Evolutionary conservation across 1,284 basidiomycete genomes (phyloP), one percentile per base, ranked within the genome.

Genomic region (Cutaneotrichosporon mucoides): DNA sequence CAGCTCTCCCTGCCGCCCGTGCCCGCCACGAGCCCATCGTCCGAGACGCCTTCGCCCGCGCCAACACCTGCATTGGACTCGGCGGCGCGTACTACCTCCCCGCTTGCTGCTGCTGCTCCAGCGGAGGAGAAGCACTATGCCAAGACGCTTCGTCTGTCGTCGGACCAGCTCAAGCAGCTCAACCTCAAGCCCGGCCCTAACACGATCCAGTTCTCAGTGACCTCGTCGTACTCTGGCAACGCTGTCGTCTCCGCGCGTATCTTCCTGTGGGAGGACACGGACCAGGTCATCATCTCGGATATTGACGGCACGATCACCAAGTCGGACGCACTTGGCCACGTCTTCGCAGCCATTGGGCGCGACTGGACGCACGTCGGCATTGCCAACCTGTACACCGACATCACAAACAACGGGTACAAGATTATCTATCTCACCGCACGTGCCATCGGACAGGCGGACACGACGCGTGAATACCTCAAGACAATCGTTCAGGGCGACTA

Each of bases 241-340:
- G 86, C 91, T 1, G 89, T 88, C 0, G 97, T 94, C 67, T 87
- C 91, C 1, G 92, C 96, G 8, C 84, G 93, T 4, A 90, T 99
- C 66, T 99, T 99, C 68, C 82, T 99, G 13, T 99, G 94, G 95
- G 91, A 98, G 63, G 85, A 87, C 35, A 87, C 85, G 8, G 92
- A 97, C 75, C 84, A 85, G 34, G 86, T 99, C 24, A 90, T 99
- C 40, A 87, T 99, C 46, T 98, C 94, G 40, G 96, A 99, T 73
- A 99, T 99, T 64, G 96, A 99, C 73, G 96, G 96, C 2, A 99
- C 96, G 0, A 99, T 99, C 74, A 99, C 96, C 40, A 97, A 96
- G 92, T 94, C 94, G 2, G 96, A 99, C 78, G 96, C 93, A 1
- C 81, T 99, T 2, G 96, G 96, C 0, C 96, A 99, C 74, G 88